Percentiles rank a stretch among this genome's conserved stretches.
These are phyloP conservation scores for Colletotrichum musicola DNA, from an alignment of 2,329 filamentous ascomycete species.

Conservation along the genomic window DNA sequence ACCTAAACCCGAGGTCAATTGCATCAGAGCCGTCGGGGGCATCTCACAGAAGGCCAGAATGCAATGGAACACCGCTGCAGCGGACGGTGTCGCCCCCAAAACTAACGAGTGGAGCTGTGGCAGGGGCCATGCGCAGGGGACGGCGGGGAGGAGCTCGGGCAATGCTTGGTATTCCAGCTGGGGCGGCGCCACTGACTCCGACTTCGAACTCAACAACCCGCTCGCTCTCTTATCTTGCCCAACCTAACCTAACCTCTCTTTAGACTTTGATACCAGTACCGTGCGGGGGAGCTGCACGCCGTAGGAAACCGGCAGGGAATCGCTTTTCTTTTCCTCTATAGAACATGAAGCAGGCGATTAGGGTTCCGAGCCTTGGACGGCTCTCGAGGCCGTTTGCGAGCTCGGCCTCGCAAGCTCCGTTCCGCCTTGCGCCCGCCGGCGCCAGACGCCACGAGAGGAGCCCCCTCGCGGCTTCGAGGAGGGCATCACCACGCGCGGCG, in stretches of 20 bases:
- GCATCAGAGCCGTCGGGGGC: no score
- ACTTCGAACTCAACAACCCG: conserved; percentile 13
- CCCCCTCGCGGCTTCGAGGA: not conserved
- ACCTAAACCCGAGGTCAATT: no score
- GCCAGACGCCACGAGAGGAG: conserved; percentile 8
- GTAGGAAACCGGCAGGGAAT: conserved; percentile 6
- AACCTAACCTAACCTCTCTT: not conserved
- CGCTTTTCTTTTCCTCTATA: not conserved
- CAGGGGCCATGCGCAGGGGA: conserved; percentile 17
- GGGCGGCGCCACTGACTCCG: not conserved
- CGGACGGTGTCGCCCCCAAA: conserved; percentile 12
- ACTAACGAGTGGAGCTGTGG: conserved; percentile 9
- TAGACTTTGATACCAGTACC: not conserved
- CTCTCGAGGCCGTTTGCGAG: conserved; percentile 25
- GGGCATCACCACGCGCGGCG: not conserved
- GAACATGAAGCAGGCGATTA: conserved; percentile 26
- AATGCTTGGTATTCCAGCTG: conserved; percentile 4
- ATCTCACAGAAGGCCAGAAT: conserved; percentile 1
- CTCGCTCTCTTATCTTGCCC: not conserved
- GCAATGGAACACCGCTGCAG: conserved; percentile 4
- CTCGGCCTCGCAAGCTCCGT: conserved; percentile 10
- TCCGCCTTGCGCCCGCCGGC: conserved; percentile 1
- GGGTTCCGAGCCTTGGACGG: conserved; percentile 15
- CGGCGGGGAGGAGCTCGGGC: conserved; percentile 9
- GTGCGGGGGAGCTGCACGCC: conserved; percentile 15